Evolutionary conservation across 768 basidiomycete species (phyloP).

Genomic region (Collybia sordida): DNA sequence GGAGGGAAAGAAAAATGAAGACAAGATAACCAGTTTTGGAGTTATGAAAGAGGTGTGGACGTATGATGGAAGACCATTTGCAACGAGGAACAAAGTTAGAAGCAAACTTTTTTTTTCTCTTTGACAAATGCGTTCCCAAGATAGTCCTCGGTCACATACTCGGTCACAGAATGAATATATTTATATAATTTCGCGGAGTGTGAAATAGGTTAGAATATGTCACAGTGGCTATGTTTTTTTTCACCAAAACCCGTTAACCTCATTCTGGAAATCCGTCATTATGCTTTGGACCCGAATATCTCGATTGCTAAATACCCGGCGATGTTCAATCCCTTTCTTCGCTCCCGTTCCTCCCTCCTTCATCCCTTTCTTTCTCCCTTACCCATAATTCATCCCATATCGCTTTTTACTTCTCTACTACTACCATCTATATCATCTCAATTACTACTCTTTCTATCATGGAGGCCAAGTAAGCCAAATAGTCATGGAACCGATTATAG

Average conservation of each 20-base stretch:
- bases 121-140: too few relatives aligned
- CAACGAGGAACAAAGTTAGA: too few relatives aligned
- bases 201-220: not conserved
- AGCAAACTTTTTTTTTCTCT: too few relatives aligned
- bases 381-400: not conserved
- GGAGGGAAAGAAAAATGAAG: too few relatives aligned
- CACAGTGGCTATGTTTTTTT: not conserved
- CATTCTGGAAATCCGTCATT: constrained; percentile 4
- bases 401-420: not conserved
- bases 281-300: constrained; percentile 9
- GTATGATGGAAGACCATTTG: too few relatives aligned
- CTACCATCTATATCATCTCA: not conserved
- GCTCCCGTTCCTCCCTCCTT: not conserved
- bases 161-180: too few relatives aligned
- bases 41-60: too few relatives aligned
- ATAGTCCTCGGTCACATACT: not conserved
- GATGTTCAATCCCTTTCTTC: not conserved
- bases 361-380: not conserved
- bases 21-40: too few relatives aligned
- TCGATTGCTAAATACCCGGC: constrained; percentile 2
- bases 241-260: not conserved
- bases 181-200: constrained; percentile 1
- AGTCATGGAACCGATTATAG: too few relatives aligned
- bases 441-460: not conserved
- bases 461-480: too few relatives aligned